Percentiles rank a stretch among this genome's conserved stretches.
Evolutionary conservation across 163 green algal species (phyloP).

Genomic region (Scenedesmus sp.): DNA sequence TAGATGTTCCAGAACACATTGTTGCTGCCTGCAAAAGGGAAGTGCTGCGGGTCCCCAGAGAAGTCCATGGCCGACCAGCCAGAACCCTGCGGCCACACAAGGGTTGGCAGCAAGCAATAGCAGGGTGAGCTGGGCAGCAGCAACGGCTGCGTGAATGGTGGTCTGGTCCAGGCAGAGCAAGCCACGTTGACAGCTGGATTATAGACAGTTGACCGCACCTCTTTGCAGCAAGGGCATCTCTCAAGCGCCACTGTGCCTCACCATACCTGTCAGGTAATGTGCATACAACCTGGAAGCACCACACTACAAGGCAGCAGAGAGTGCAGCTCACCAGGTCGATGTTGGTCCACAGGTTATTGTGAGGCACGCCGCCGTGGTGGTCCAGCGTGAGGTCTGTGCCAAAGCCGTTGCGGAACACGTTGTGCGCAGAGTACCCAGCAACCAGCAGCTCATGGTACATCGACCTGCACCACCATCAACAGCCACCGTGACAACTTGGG

Average conservation of each 20-base stretch:
- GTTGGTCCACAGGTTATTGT: conserved; percentile 47
- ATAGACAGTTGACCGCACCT: no score
- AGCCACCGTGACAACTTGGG: neutral
- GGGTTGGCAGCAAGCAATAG: neutral
- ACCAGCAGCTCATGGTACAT: conserved; percentile 46
- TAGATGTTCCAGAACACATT: conserved; percentile 39
- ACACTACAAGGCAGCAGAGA: neutral
- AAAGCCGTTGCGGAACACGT: conserved; percentile 38
- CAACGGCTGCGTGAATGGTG: no score
- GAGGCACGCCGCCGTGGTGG: conserved; percentile 27
- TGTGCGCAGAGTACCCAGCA: neutral
- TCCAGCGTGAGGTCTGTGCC: conserved; percentile 39
- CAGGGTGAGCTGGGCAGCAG: neutral
- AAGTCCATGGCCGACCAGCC: conserved; percentile 3
- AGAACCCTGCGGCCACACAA: neutral
- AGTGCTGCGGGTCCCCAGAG: conserved; percentile 17
- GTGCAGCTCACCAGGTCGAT: conserved; percentile 29
- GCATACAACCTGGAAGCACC: no score
- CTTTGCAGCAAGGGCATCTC: no score
- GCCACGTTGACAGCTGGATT: no score
- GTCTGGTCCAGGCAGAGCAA: no score
- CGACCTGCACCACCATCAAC: neutral
- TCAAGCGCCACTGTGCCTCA: no score
- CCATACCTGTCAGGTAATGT: no score
- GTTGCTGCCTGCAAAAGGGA: conserved; percentile 27